Percentiles rank a stretch among this genome's conserved stretches.
These are phyloP conservation scores for Pyricularia sp. DNA, from an alignment of 2,329 filamentous ascomycete genomes.

Conservation along the genomic window DNA sequence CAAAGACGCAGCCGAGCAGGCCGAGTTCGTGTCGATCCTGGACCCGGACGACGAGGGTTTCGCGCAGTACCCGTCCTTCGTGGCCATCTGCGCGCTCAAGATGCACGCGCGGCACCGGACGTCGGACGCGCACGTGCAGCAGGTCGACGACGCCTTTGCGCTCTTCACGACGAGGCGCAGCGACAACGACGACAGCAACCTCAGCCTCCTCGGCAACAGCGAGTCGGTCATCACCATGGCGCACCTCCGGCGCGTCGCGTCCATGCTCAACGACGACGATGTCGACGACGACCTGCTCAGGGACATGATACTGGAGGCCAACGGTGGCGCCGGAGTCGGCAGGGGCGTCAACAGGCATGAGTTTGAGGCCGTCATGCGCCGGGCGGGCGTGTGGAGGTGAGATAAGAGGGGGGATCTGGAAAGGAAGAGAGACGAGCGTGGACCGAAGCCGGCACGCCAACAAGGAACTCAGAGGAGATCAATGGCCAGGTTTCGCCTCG, in stretches of 20 bases:
- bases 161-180: slow-evolving; percentile 54
- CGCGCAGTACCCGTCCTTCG: slow-evolving; percentile 70
- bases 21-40: slow-evolving; percentile 68
- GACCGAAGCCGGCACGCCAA: background rate
- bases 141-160: slow-evolving; percentile 73
- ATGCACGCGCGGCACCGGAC: slow-evolving; percentile 52
- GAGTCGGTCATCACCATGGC: slow-evolving; percentile 64
- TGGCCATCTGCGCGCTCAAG: slow-evolving; percentile 83
- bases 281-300: slow-evolving; percentile 64
- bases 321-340: slow-evolving; percentile 64
- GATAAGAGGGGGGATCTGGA: background rate
- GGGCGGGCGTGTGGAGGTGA: slow-evolving; percentile 75
- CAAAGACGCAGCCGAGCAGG: slow-evolving; percentile 53
- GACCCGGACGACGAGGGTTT: slow-evolving; percentile 76
- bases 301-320: slow-evolving; percentile 95
- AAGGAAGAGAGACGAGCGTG: background rate
- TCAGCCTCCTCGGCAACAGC: background rate
- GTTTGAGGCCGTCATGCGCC: slow-evolving; percentile 77
- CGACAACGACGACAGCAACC: background rate
- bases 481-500: background rate
- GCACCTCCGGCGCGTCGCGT: slow-evolving; percentile 70
- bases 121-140: slow-evolving; percentile 45
- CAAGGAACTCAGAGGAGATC: too few species aligned
- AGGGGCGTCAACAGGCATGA: slow-evolving; percentile 68
- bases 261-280: slow-evolving; percentile 74